A percentile compares a stretch with the other conserved stretches of the same genome.
Conservation (phyloP, 177 flowering plant genomes). For the Vitis hybrid region DNA sequence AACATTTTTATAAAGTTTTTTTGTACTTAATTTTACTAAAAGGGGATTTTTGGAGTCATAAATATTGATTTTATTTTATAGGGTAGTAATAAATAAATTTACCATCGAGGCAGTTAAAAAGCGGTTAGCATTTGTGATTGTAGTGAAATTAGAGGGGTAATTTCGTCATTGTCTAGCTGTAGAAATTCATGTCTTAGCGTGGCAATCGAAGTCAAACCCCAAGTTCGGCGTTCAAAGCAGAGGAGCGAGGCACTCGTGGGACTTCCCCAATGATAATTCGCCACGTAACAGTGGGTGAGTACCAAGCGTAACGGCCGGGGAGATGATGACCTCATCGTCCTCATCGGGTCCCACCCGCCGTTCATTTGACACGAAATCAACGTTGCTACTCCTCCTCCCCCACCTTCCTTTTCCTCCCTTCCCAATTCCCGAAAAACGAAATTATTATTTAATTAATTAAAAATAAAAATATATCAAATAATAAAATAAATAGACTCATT, state of each 20-base stretch:
- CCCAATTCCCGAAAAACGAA: not conserved
- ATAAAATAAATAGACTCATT: not conserved
- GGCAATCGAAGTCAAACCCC: slow-evolving; percentile 26
- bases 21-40: no score
- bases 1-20: no score
- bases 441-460: no score
- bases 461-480: not conserved
- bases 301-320: slow-evolving; percentile 42
- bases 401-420: no score
- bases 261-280: not conserved
- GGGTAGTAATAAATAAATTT: no score
- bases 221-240: slow-evolving; percentile 32
- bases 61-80: no score
- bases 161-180: no score
- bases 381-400: not conserved
- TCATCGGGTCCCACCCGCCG: slow-evolving; percentile 38
- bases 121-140: no score
- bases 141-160: no score
- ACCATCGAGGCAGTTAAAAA: no score
- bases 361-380: slow-evolving; percentile 20
- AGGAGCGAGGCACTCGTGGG: slow-evolving; percentile 2
- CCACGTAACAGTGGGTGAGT: slow-evolving; percentile 33
- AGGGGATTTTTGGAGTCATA: no score
- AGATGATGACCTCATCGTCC: slow-evolving; percentile 31
- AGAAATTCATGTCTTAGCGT: not conserved